phyloP scores from a whole-genome alignment of 495 filamentous ascomycete species.

The Hypomontagnella submonticulosa region DNA sequence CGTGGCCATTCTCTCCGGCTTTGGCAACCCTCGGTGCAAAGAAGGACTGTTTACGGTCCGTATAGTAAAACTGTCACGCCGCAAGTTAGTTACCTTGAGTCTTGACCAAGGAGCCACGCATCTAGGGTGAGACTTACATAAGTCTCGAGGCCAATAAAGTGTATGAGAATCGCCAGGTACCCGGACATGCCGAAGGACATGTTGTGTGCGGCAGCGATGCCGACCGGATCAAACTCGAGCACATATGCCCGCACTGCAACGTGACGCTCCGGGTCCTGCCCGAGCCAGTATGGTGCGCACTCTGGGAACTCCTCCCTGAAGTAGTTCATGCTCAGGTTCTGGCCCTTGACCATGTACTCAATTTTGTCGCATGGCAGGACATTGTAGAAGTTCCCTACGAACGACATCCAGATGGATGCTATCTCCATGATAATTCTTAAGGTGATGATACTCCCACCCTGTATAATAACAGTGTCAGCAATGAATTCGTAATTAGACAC shows the following conservation, averaged over 20 bases:
- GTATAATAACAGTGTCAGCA: constrained; percentile 15
- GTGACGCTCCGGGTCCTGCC: constrained; percentile 38
- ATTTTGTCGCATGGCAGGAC: constrained; percentile 58
- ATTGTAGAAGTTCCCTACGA: constrained; percentile 47
- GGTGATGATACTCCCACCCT: constrained; percentile 61
- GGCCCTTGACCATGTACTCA: constrained; percentile 41
- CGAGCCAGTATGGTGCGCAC: constrained; percentile 47
- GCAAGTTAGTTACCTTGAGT: constrained; percentile 7
- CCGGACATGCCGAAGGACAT: constrained; percentile 57
- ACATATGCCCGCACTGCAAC: constrained; percentile 50
- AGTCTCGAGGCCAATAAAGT: constrained; percentile 60
- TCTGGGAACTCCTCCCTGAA: constrained; percentile 58
- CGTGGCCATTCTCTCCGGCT: background rate
- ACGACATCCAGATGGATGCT: constrained; percentile 48
- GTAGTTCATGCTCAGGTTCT: constrained; percentile 33
- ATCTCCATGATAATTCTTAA: constrained; percentile 56
- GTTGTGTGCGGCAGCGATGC: constrained; percentile 52
- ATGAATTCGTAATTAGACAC: background rate
- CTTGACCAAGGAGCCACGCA: background rate
- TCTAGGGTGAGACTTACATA: constrained; percentile 50
- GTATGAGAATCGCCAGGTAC: constrained; percentile 58
- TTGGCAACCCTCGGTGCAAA: constrained; percentile 1
- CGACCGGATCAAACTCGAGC: constrained; percentile 33
- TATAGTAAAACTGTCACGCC: constrained; percentile 53
- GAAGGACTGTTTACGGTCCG: constrained; percentile 55